These are phyloP conservation scores for Breynia disticha DNA, from an alignment of 441 rosid genomes.

Conservation along the genomic window DNA sequence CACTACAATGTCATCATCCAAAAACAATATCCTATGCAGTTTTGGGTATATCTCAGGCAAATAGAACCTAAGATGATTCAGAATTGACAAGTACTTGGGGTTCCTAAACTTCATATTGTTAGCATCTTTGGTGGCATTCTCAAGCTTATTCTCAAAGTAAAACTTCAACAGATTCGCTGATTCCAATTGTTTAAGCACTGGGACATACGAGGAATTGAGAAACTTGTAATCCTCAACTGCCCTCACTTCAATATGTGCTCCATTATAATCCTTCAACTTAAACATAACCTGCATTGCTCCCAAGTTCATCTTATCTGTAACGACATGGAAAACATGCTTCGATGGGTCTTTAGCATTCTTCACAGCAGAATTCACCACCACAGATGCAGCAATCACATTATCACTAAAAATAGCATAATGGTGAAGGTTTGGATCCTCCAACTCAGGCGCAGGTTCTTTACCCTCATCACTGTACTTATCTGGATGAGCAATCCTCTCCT, in stretches of 20 bases:
- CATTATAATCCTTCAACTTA: conserved; percentile 77
- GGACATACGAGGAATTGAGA: conserved; percentile 84
- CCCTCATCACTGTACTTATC: conserved; percentile 74
- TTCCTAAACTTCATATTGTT: conserved; percentile 94
- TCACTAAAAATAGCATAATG: conserved; percentile 88
- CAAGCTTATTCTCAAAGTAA: conserved; percentile 90
- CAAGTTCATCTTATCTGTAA: conserved; percentile 91
- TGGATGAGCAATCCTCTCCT: conserved; percentile 77
- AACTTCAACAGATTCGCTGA: conserved; percentile 83
- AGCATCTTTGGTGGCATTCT: conserved; percentile 86
- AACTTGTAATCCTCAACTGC: conserved; percentile 91
- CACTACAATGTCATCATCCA: conserved; percentile 92
- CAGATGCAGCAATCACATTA: conserved; percentile 78
- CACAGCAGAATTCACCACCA: conserved; percentile 88
- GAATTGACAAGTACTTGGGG: conserved; percentile 79
- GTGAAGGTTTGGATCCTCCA: conserved; percentile 73
- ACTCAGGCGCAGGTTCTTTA: conserved; percentile 41
- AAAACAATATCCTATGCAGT: conserved; percentile 70
- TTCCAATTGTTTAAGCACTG: conserved; percentile 80
- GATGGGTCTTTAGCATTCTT: conserved; percentile 85
- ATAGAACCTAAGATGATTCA: conserved; percentile 90
- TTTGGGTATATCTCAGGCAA: conserved; percentile 89
- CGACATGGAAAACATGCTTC: conserved; percentile 92
- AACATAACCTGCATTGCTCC: conserved; percentile 99
- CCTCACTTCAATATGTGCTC: conserved; percentile 87